Evolutionary conservation across 192 early-diverging fungal genomes (phyloP).

Genomic region (Backusella westeae): DNA sequence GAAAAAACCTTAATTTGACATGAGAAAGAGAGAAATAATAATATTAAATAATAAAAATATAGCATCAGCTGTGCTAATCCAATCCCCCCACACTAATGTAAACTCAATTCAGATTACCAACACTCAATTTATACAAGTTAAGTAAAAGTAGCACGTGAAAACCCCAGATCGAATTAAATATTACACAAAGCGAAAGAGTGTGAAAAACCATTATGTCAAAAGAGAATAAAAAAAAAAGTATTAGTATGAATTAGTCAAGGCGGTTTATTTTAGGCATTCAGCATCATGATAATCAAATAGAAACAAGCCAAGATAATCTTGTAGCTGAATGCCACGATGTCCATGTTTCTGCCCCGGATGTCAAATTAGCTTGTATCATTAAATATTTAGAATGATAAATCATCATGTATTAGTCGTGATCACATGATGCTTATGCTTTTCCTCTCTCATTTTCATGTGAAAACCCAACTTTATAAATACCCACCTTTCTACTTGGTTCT

Average conservation of each 20-base stretch:
- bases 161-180: not conserved
- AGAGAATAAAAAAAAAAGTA: not conserved
- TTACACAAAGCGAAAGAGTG: not conserved
- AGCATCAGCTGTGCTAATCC: not conserved
- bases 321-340: no score
- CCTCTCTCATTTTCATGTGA: constrained; percentile 8
- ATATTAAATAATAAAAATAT: not conserved
- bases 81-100: not conserved
- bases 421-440: constrained; percentile 5
- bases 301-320: no score
- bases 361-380: not conserved
- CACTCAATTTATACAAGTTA: not conserved
- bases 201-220: constrained; percentile 7
- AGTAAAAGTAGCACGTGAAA: not conserved
- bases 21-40: not conserved
- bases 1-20: no score
- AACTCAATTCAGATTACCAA: constrained; percentile 5
- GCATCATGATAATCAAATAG: no score
- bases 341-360: not conserved
- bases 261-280: no score
- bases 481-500: not conserved
- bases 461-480: constrained; percentile 6
- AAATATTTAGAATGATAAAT: not conserved
- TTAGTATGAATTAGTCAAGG: not conserved
- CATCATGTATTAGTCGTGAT: not conserved